phyloP scores from a whole-genome alignment of 352 stramenopile genomes.

The Phytopythium boreale region DNA sequence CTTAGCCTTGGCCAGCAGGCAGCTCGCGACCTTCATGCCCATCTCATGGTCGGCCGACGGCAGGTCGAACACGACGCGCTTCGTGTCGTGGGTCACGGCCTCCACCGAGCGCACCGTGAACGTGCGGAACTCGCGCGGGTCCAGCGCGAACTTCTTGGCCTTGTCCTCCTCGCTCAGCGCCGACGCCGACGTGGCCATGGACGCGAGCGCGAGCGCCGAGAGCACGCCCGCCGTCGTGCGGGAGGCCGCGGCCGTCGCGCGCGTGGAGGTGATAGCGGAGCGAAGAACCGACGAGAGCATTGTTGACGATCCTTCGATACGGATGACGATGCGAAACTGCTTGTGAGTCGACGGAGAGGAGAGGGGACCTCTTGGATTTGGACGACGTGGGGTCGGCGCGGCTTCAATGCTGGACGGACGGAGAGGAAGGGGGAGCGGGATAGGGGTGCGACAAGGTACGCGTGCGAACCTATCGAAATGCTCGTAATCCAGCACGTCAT shows the following conservation, averaged over 20 bases:
- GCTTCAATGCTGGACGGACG: neutral
- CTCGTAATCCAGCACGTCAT: neutral
- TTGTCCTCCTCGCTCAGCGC: slow-evolving; percentile 20
- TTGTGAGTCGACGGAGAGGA: slow-evolving; percentile 6
- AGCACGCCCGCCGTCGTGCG: slow-evolving; percentile 21
- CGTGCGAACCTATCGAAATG: too few species aligned
- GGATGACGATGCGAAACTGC: slow-evolving; percentile 12
- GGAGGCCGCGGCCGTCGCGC: slow-evolving; percentile 16
- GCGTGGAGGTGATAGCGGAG: slow-evolving; percentile 14
- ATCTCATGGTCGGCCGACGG: slow-evolving; percentile 58
- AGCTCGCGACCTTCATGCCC: slow-evolving; percentile 58
- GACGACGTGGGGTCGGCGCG: neutral
- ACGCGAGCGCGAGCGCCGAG: slow-evolving; percentile 28
- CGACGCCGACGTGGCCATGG: slow-evolving; percentile 16
- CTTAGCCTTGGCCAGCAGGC: slow-evolving; percentile 54
- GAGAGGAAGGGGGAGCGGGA: too few species aligned
- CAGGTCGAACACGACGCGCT: slow-evolving; percentile 51
- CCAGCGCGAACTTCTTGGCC: slow-evolving; percentile 46
- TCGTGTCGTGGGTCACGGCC: slow-evolving; percentile 61
- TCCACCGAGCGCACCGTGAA: slow-evolving; percentile 67
- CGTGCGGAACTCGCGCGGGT: slow-evolving; percentile 50
- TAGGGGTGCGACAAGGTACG: too few species aligned
- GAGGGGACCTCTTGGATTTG: neutral
- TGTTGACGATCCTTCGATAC: slow-evolving; percentile 4
- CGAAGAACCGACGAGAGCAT: slow-evolving; percentile 32